A percentile compares a stretch with the other conserved stretches of the same genome.
These are phyloP conservation scores for Claviceps sp. DNA, from an alignment of 2,329 filamentous ascomycete species.

Conservation along the genomic window DNA sequence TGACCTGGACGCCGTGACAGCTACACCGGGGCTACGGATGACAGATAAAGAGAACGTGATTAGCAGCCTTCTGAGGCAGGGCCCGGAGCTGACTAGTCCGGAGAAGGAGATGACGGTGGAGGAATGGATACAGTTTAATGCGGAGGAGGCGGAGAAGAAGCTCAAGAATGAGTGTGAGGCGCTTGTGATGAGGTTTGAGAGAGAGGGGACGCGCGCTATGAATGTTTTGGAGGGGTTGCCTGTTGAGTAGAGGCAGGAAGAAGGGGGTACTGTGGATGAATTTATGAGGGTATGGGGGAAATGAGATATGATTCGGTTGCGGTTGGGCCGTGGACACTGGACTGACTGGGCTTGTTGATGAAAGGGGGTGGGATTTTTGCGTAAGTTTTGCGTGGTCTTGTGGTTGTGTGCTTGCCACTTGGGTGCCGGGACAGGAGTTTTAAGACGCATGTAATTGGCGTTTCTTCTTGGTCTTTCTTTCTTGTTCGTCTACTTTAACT, in stretches of 20 bases:
- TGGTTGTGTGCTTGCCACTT: too few species aligned
- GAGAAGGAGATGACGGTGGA: constrained; percentile 90
- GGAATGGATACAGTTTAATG: constrained; percentile 80
- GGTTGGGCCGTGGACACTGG: too few species aligned
- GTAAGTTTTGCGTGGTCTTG: too few species aligned
- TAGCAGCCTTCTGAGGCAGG: constrained; percentile 37
- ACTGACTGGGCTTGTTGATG: too few species aligned
- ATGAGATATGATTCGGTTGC: background rate
- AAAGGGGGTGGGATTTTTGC: too few species aligned
- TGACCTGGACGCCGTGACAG: constrained; percentile 63
- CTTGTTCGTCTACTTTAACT: too few species aligned
- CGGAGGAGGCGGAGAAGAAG: constrained; percentile 64
- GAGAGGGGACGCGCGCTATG: constrained; percentile 68
- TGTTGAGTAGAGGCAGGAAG: constrained; percentile 24
- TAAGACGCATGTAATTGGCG: too few species aligned
- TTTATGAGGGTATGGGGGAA: background rate
- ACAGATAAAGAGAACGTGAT: constrained; percentile 40
- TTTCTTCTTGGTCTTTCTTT: too few species aligned
- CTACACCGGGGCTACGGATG: constrained; percentile 25
- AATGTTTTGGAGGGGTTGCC: constrained; percentile 61
- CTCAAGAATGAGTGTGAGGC: constrained; percentile 71
- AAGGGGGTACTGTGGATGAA: background rate
- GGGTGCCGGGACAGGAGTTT: too few species aligned
- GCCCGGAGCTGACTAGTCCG: constrained; percentile 51
- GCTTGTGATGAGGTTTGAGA: constrained; percentile 72